Percentiles rank a stretch among this genome's conserved stretches.
Conservation (phyloP, 371 early-diverging fungal species). For the Lichtheimia hyalospora region DNA sequence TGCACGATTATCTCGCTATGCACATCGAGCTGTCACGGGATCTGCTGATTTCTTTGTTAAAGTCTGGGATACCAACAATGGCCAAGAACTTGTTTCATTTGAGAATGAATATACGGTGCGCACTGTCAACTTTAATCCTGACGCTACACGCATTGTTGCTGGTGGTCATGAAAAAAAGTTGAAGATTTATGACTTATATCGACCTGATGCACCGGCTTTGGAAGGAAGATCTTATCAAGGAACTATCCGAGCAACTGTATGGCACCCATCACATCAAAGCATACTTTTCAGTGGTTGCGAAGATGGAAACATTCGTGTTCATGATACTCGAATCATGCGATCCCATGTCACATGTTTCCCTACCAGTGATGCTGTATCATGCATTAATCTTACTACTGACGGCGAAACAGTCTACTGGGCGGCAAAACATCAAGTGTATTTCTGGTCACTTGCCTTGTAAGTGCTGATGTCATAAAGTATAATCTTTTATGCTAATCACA, state of each 20-base stretch:
- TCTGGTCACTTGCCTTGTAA: conserved; percentile 73
- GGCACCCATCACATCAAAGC: conserved; percentile 60
- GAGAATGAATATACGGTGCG: conserved; percentile 82
- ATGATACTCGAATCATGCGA: conserved; percentile 72
- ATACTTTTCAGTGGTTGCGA: conserved; percentile 65
- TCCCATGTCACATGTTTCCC: conserved; percentile 56
- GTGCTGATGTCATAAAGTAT: conserved; percentile 5
- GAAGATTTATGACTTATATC: conserved; percentile 76
- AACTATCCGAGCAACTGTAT: conserved; percentile 69
- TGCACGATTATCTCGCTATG: conserved; percentile 74
- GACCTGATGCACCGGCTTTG: conserved; percentile 57
- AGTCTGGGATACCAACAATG: conserved; percentile 83
- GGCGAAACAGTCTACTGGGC: conserved; percentile 70
- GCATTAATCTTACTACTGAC: conserved; percentile 71
- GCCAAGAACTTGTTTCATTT: conserved; percentile 69
- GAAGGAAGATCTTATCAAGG: conserved; percentile 59
- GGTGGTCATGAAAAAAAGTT: conserved; percentile 81
- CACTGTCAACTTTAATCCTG: conserved; percentile 72
- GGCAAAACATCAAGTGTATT: conserved; percentile 71
- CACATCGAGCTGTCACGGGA: conserved; percentile 79
- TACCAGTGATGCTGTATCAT: conserved; percentile 63
- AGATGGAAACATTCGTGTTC: conserved; percentile 61
- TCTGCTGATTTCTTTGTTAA: conserved; percentile 90
- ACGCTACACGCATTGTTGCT: conserved; percentile 70
- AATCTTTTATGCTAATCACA: neutral